Base-by-base conservation (phyloP, 1,284 basidiomycete species). In the Xerocomus amazonicus region DNA sequence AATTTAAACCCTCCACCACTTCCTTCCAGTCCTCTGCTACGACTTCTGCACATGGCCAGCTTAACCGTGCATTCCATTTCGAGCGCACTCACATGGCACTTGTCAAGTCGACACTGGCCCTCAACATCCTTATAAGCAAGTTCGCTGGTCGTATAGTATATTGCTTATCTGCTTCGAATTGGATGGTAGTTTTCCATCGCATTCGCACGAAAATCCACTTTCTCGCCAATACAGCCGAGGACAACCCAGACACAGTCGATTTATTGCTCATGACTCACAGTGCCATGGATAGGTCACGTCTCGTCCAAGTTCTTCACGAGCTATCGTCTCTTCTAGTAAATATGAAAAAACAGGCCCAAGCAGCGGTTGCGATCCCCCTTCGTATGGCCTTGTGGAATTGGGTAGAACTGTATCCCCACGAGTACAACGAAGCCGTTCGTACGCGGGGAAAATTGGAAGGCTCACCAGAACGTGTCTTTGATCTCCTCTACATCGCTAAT, bases 311-410 rank as follows among this genome's bases (percentile, higher is more conserved):
- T 38, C 69, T 92, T 40, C 81, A 83, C 63, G 94, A 97, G 62
- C 68, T 97, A 7, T 89, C 87, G 0, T 88, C 87, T 1, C 75
- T 92, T 3, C 82, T 97, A 41, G 80, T 95, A 14, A 90, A 90
- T 63, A 87, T 97, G 78, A 84, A 84, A 59, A 78, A 78, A 37
- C 84, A 88, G 33, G 81, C 85, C 0, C 90, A 92, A 59, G 70
- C 80, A 4, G 83, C 87, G 0, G 76, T 94, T 31, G 84, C 91
- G 0, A 72, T 81, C 6, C 83, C 87, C 16, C 74, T 97, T 31
- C 82, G 92, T 13, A 78, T 81, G 32, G 90, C 90, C 0, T 77
- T 97, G 28, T 96, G 93, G 92, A 91, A 90, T 53, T 97, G 92
- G 92, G 87, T 97, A 43, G 85, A 90, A 42, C 76, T 83, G 13